These are phyloP conservation scores for Heritiera littoralis DNA, from an alignment of 345 rosid genomes.

Conservation along the genomic window DNA sequence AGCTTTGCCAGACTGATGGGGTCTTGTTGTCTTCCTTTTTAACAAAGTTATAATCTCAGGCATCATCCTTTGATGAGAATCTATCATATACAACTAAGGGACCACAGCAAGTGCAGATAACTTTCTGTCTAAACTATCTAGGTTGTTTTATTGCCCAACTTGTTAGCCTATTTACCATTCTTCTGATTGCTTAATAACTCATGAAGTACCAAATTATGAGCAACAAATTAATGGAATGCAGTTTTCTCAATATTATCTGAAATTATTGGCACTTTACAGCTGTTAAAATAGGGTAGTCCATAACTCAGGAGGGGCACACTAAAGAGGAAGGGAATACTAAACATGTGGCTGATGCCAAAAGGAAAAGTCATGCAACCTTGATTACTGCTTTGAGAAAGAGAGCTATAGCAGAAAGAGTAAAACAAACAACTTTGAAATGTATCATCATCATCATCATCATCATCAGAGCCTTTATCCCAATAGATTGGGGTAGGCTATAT, in stretches of 20 bases:
- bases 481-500: too few relatives aligned
- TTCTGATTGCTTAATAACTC: background rate
- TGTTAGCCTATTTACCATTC: background rate
- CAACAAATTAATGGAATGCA: background rate
- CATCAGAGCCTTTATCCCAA: too few relatives aligned
- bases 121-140: background rate
- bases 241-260: background rate
- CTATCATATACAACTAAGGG: background rate
- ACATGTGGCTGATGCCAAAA: background rate
- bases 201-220: background rate
- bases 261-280: background rate
- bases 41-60: background rate
- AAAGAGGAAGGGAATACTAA: background rate
- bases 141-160: background rate
- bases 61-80: background rate
- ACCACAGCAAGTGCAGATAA: background rate
- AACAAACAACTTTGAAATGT: background rate
- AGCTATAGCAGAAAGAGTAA: background rate
- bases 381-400: background rate
- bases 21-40: background rate
- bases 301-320: background rate
- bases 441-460: too few relatives aligned
- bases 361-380: background rate
- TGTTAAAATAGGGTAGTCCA: background rate
- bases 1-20: background rate